Base-by-base conservation (phyloP, 2,329 filamentous ascomycete genomes). In the Pseudogymnoascus sp. region DNA sequence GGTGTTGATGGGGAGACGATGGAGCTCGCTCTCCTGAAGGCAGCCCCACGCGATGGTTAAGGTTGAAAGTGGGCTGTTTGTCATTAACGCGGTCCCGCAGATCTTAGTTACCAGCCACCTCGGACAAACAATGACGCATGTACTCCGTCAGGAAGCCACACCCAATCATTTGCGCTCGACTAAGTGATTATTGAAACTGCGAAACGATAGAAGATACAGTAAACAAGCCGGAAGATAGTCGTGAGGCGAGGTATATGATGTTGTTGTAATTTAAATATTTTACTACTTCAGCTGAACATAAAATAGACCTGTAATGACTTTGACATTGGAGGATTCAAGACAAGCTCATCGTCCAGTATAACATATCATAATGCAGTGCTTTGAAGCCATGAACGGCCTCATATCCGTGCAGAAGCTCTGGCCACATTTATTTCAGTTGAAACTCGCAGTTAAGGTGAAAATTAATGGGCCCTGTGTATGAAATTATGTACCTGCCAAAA, bases 31-130 rank as follows among this genome's bases (percentile, higher is more conserved):
- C 45, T 33, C 45, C 45, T 55, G 45, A 55, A 55, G 45, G 45
- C 45, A 55, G 45, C 45, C 45, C 45, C 25, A 55, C 45, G 45
- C 25, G 45, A 5, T 55, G 25, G 45, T 55, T 55, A 55, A 55
- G 45, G 45, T 52, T 52, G 45, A 52, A 52, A 52, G 45, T 55
- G 45, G 45, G 45, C 45, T 55, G 45, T 55, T 55, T 33, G 45
- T 55, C 45, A 55, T 55, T 55, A 55, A 55, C 45, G 45, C 25
- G 45, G 45, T 55, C 25, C 25, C n/a, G 45, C 2, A 55, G 45
- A 55, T 33, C 45, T 55, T 33, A 55, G 25, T 25, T 55, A 55
- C 45, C 25, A 55, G 45, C 45, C 45, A 55, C 45, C 45, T 55
- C 45, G 25, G 45, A 1, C 8, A 55, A 55, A 55, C 45, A 55